These are phyloP conservation scores for Passalora sequoiae DNA, from an alignment of 2,329 filamentous ascomycete genomes.

Conservation along the genomic window DNA sequence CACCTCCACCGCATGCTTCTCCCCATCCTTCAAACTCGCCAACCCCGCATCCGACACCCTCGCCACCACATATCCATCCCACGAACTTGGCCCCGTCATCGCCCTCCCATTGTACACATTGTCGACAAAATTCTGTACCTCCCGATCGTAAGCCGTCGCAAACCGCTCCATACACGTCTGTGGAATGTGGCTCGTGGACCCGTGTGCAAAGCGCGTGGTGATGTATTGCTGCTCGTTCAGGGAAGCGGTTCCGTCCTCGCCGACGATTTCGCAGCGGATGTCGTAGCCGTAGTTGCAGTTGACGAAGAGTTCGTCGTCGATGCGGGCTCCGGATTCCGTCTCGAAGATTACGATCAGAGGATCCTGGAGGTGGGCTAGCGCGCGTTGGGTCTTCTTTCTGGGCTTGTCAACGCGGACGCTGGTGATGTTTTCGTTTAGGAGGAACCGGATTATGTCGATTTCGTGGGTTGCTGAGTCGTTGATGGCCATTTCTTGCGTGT, in stretches of 20 bases:
- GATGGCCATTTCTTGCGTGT: neutral
- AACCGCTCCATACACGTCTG: slow-evolving; percentile 1
- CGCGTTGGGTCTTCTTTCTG: neutral
- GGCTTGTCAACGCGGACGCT: slow-evolving; percentile 1
- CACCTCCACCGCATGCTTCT: neutral
- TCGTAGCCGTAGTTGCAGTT: slow-evolving; percentile 4
- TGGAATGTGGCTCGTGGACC: neutral
- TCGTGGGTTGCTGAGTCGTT: slow-evolving; percentile 3
- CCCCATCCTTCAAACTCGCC: neutral
- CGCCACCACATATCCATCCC: slow-evolving; percentile 1
- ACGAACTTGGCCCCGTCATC: slow-evolving; percentile 1
- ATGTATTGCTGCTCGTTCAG: slow-evolving; percentile 1
- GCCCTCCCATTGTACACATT: neutral
- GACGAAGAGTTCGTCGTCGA: neutral
- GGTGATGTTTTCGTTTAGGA: neutral
- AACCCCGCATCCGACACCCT: neutral
- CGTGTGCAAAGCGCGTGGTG: neutral
- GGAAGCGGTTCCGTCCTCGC: neutral
- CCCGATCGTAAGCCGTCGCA: slow-evolving; percentile 2
- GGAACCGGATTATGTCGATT: slow-evolving; percentile 1
- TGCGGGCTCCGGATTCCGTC: neutral
- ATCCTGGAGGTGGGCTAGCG: neutral
- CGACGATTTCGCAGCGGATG: slow-evolving; percentile 1
- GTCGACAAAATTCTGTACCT: slow-evolving; percentile 3
- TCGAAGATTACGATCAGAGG: slow-evolving; percentile 1